Conservation (phyloP, 495 filamentous ascomycete species). For the Staphylotrichum longicolle region DNA sequence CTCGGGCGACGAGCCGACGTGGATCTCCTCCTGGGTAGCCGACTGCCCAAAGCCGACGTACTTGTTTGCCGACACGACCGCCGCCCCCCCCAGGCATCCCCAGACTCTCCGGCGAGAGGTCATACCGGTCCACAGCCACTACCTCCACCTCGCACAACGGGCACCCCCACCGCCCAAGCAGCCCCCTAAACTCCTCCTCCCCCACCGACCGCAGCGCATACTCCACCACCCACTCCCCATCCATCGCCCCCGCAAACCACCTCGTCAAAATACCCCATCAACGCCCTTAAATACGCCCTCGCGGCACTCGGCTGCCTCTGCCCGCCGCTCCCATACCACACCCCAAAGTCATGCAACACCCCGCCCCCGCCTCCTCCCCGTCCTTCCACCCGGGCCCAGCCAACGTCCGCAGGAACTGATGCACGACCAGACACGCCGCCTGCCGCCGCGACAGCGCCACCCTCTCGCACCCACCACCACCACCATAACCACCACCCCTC, state of each 20-base stretch:
- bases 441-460: conserved; percentile 13
- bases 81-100: conserved; percentile 25
- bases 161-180: neutral
- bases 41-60: conserved; percentile 29
- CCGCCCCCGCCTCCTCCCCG: conserved; percentile 27
- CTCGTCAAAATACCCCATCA: conserved; percentile 22
- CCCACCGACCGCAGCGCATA: conserved; percentile 13
- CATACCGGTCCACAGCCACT: conserved; percentile 5
- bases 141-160: conserved; percentile 15
- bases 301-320: conserved; percentile 24
- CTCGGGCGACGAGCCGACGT: conserved; percentile 29
- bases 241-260: neutral
- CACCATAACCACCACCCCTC: no score
- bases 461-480: neutral
- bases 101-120: conserved; percentile 13
- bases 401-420: conserved; percentile 28
- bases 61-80: conserved; percentile 28
- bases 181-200: neutral
- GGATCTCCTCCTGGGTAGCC: conserved; percentile 33
- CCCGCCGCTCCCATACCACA: conserved; percentile 25
- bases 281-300: conserved; percentile 22
- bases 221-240: conserved; percentile 13
- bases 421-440: conserved; percentile 23
- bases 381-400: conserved; percentile 17
- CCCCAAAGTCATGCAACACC: conserved; percentile 26